Base-by-base conservation (phyloP, 1,284 basidiomycete genomes). In the Vanrija sp. region DNA sequence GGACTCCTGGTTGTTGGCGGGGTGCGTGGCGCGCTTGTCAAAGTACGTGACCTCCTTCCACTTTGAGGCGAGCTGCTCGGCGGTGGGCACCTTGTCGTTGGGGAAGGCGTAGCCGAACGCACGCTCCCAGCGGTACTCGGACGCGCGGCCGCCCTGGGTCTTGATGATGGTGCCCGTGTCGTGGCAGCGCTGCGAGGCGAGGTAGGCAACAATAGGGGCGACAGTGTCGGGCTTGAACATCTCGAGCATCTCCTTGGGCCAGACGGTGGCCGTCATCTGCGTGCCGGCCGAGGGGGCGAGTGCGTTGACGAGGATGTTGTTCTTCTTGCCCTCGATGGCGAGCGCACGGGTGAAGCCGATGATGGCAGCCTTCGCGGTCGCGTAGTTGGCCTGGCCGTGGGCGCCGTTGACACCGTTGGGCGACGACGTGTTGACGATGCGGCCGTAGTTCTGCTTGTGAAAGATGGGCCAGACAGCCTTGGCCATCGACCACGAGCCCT, bases 381-480 rank as follows among this genome's bases (percentile, higher is more conserved):
- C 87, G 74, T 96, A 95, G 69, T 80, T 80, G 52, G 77, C 87
- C 75, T 97, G 91, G 28, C 93, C 94, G 73, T 96, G 92, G 78
- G 96, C 94, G n/a, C 94, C 95, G 71, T 91, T 73, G 57, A 97
- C 86, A 61, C 94, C 95, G 54, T 94, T 91, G 71, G 88, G 86
- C 5, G 94, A 98, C 54, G 86, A 85, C 23, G 94, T 98, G 53
- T 91, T 97, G 58, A 98, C 83, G 69, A 99, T 95, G 54, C 96
- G 86, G 26, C 96, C 95, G 72, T 88, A 98, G 78, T 92, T 93
- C 73, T 98, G 95, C 79, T 94, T 89, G 77, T 89, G 87, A 83
- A 98, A 97, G 70, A 92, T 82, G 3, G 95, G 93, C 96, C 94
- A 99, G 38, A 92, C 89, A 15, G 95, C 95, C 74, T 96, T 91